Evolutionary conservation across 1,139 yeast genomes (phyloP), one percentile per base, ranked within the genome.

Genomic region (Lodderomyces parapsilosis): DNA sequence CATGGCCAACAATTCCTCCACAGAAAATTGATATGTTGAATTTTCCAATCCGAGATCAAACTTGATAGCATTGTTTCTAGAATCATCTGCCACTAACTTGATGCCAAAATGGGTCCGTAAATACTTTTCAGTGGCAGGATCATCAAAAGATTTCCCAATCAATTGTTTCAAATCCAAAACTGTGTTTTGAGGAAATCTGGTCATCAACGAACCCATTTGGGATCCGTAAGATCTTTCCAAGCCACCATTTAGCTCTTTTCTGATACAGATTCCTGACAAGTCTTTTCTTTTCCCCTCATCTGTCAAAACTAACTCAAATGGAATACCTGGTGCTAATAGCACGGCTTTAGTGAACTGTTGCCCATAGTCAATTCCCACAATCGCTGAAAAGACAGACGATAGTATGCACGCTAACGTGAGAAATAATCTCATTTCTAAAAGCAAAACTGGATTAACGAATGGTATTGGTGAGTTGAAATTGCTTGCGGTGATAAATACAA

Each of bases 231-330:
- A 68, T 50, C 98, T 75, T 57, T 86, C 94, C 18, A 85, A 53
- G 30, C 76, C 84, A 65, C 30, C 66, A 5, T 55, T 52, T 2
- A 67, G 69, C 8, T 58, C 51, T 10, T 68, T 54, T 50, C 86
- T 78, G 49, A 91, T 74, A 1, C 87, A 83, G 23, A 93, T 56
- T 0, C 95, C 96, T 2, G 91, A 77, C 10, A 82, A 71, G 56
- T 93, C 98, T 60, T 93, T 93, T 47, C 99, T 76, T 62, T 90
- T 89, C 6, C 96, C 87, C 57, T 93, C 98, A 34, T 88, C 85
- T 4, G 97, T 88, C 47, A 93, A 68, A 10, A 93, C 85, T 39
- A 93, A 77, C 57, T 93, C 99, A 59, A 90, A 83, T 15, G 91
- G 86, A 24, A 90, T 80, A 8, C 91, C 89, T 0, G 98, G 98